Conservation (phyloP, 805 yeast species). For the Candida boleticola region DNA sequence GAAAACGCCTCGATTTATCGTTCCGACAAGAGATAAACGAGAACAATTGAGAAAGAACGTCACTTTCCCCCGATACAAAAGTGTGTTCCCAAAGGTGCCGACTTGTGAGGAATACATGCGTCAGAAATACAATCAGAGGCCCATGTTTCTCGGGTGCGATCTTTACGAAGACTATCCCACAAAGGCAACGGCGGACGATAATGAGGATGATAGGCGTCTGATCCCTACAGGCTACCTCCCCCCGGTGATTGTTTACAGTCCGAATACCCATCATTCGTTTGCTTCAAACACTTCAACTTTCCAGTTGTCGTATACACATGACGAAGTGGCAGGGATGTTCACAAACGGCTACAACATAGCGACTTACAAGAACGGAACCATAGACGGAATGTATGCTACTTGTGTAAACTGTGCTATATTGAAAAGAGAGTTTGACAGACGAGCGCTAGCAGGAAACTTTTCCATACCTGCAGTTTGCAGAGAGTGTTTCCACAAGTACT, state of each 20-base stretch:
- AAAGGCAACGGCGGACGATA: too few species aligned
- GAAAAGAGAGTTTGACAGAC: constrained; percentile 49
- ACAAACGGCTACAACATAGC: constrained; percentile 53
- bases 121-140: constrained; percentile 19
- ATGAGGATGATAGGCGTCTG: too few species aligned
- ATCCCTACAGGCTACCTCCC: constrained; percentile 43
- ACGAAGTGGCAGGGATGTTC: constrained; percentile 45
- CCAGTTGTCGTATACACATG: constrained; percentile 46
- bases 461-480: constrained; percentile 15
- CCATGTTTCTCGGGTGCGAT: constrained; percentile 46
- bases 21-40: not conserved
- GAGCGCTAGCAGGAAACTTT: constrained; percentile 6
- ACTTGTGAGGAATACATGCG: constrained; percentile 19
- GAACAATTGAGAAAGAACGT: too few species aligned
- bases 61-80: constrained; percentile 4
- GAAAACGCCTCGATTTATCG: constrained; percentile 13
- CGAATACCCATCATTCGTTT: constrained; percentile 43
- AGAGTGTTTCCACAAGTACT: constrained; percentile 17
- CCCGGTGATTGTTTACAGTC: constrained; percentile 53
- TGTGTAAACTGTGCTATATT: constrained; percentile 60
- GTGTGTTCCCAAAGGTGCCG: constrained; percentile 39
- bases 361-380: constrained; percentile 41
- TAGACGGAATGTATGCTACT: constrained; percentile 30
- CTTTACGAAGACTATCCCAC: constrained; percentile 27
- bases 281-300: constrained; percentile 59